Base-by-base conservation (phyloP, 2,329 filamentous ascomycete species). In the Pseudopyricularia javanii region DNA sequence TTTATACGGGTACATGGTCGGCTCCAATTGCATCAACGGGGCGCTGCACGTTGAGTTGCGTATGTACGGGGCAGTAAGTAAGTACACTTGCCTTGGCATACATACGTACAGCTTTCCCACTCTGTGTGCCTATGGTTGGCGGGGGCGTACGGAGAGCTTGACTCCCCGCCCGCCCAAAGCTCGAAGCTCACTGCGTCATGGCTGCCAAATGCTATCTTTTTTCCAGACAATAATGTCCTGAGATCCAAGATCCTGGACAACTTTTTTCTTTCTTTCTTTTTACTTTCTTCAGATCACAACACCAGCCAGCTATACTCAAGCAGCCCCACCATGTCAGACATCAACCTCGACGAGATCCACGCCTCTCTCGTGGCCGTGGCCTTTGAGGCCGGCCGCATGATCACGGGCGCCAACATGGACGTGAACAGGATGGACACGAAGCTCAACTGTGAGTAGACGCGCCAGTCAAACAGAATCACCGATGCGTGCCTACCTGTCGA, bases 351-450 rank as follows among this genome's bases (percentile, higher is more conserved):
- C 61, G 74, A 77, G 51, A 73, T 86, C 56, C 81, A 79, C 59
- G 78, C 85, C 65, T 75, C 75, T 50, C 70, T 86, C 57, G 66
- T 85, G 59, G 63, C 68, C 50, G 68, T 85, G 54, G 82, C 82
- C 62, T 74, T 78, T 56, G 76, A 79, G 66, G 82, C 82, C n/a
- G 82, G 82, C 58, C 66, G 69, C 54, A 83, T 82, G 77, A 85
- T 85, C 58, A 66, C 80, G 51, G 69, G 71, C 2, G 81, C 82
- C 33, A 80, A 82, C 57, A 80, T 80, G 1, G 74, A 74, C 47
- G 73, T 77, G 58, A 74, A 80, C 43, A 70, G 73, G 51, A 74
- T 73, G 14, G 80, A 73, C 49, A 82, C 75, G 33, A 86, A 86
- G 68, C 71, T 83, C 60, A 86, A 85, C 63, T 83, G 82, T 82